Conservation (phyloP, 192 early-diverging fungal genomes). For the Pilobolus umbonatus region DNA sequence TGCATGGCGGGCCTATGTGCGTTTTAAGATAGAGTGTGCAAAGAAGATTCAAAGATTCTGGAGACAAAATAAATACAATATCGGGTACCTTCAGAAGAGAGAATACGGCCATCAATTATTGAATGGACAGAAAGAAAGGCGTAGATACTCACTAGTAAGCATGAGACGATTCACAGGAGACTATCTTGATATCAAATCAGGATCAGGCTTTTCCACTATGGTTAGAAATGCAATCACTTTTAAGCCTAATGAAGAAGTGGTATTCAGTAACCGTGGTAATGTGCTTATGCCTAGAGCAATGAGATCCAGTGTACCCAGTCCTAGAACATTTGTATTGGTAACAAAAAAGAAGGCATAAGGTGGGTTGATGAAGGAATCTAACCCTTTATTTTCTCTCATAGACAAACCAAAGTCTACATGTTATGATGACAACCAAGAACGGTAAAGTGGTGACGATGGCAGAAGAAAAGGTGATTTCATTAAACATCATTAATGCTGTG, state of each 20-base stretch:
- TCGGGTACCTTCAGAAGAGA: conserved; percentile 86
- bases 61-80: conserved; percentile 74
- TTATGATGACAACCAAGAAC: conserved; percentile 55
- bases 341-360: conserved; percentile 33
- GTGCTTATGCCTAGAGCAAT: conserved; percentile 64
- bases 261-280: conserved; percentile 60
- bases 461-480: conserved; percentile 48
- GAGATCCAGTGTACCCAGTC: conserved; percentile 69
- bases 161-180: conserved; percentile 89
- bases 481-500: conserved; percentile 51
- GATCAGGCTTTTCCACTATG: conserved; percentile 39
- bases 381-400: conserved; percentile 19
- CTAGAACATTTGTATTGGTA: conserved; percentile 68
- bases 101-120: conserved; percentile 92
- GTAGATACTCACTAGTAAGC: conserved; percentile 76
- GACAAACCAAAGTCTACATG: conserved; percentile 54
- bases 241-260: conserved; percentile 44
- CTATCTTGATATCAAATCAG: conserved; percentile 68
- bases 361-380: neutral
- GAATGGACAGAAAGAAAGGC: conserved; percentile 85
- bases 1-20: conserved; percentile 77
- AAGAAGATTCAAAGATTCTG: conserved; percentile 72
- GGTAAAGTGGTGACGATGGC: conserved; percentile 48
- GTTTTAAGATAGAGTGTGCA: conserved; percentile 60
- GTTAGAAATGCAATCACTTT: conserved; percentile 44